Evolutionary conservation across 257 asterid genomes (phyloP).

Genomic region (Penstemon newberryi): DNA sequence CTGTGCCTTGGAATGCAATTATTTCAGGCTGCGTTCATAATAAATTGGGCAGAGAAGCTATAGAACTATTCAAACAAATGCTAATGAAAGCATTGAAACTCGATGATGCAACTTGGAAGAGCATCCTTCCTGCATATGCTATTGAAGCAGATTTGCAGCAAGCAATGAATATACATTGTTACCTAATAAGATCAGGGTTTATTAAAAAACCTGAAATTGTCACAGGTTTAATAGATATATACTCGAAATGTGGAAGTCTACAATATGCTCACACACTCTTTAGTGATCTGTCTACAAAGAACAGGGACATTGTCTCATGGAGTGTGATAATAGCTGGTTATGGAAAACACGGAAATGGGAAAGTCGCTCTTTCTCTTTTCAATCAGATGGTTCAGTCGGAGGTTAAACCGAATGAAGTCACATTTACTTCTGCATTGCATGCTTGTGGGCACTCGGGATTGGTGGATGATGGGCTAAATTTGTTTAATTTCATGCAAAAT

Average conservation of each 20-base stretch:
- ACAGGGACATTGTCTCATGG: conserved; percentile 79
- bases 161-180: conserved; percentile 66
- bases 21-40: conserved; percentile 78
- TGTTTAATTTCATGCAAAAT: conserved; percentile 60
- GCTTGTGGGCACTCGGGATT: conserved; percentile 88
- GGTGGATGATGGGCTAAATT: conserved; percentile 72
- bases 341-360: conserved; percentile 77
- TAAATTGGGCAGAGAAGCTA: conserved; percentile 53
- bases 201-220: conserved; percentile 54
- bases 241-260: conserved; percentile 75
- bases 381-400: conserved; percentile 74
- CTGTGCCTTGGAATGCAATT: conserved; percentile 88
- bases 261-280: conserved; percentile 60
- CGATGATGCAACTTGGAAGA: conserved; percentile 75
- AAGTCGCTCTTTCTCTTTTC: conserved; percentile 63
- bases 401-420: conserved; percentile 71
- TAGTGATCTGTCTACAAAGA: conserved; percentile 39
- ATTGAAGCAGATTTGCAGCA: conserved; percentile 68
- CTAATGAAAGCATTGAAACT: conserved; percentile 51
- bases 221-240: conserved; percentile 75
- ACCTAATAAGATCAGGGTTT: conserved; percentile 69
- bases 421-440: conserved; percentile 78
- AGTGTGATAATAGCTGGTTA: conserved; percentile 78
- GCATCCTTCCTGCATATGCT: conserved; percentile 91
- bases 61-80: conserved; percentile 74